Conservation (phyloP, 2,329 filamentous ascomycete species). For the Epichloe festucae region DNA sequence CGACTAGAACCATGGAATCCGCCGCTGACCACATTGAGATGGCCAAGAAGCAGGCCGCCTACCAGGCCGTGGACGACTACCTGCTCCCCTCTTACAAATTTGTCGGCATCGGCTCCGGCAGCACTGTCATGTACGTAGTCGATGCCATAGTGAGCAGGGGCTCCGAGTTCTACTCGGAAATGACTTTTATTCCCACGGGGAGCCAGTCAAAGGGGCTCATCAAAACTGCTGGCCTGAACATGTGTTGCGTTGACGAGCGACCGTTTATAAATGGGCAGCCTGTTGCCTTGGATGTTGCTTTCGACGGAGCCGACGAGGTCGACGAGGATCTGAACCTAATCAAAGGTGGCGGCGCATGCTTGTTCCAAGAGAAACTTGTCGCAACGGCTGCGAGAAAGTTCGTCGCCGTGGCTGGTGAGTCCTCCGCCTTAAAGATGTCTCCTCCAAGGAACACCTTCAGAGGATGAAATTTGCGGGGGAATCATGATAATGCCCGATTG, state of each 20-base stretch:
- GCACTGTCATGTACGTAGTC: constrained; percentile 74
- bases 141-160: constrained; percentile 60
- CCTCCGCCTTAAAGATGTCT: not conserved
- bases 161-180: constrained; percentile 39
- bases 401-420: constrained; percentile 67
- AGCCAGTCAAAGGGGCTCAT: constrained; percentile 85
- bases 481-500: constrained; percentile 5
- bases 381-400: constrained; percentile 75
- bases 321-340: constrained; percentile 92
- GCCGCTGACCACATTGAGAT: constrained; percentile 42
- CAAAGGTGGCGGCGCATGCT: constrained; percentile 92
- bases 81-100: constrained; percentile 49
- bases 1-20: constrained; percentile 22
- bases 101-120: constrained; percentile 70
- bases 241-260: constrained; percentile 66
- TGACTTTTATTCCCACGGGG: constrained; percentile 85
- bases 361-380: constrained; percentile 96
- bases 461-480: not conserved
- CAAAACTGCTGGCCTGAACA: constrained; percentile 59
- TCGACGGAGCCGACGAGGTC: constrained; percentile 95
- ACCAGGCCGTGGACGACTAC: constrained; percentile 60
- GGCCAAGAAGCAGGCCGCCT: constrained; percentile 64
- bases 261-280: constrained; percentile 32
- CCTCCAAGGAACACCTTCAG: not conserved
- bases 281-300: constrained; percentile 68